Percentiles rank a stretch among this genome's conserved stretches.
Conservation (phyloP, 371 early-diverging fungal species). For the Mortierella sp. region DNA sequence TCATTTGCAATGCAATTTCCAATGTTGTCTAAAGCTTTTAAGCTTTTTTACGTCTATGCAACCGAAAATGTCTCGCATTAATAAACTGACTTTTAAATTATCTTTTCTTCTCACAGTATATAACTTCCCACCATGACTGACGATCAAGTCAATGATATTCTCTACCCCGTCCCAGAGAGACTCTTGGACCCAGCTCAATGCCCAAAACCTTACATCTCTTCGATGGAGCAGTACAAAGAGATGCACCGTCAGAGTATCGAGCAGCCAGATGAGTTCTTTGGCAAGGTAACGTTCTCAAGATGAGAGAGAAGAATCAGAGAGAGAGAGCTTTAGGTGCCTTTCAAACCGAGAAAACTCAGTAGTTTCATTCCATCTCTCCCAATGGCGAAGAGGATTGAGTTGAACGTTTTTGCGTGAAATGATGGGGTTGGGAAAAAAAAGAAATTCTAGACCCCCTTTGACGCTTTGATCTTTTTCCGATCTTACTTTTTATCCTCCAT, state of each 20-base stretch:
- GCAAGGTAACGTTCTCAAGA: conserved; percentile 68
- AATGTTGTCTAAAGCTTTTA: neutral
- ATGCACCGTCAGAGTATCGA: conserved; percentile 85
- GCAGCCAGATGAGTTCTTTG: conserved; percentile 88
- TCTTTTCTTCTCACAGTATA: neutral
- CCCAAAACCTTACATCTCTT: conserved; percentile 78
- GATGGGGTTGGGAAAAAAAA: neutral
- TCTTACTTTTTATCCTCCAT: too few species aligned
- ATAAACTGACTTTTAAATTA: neutral
- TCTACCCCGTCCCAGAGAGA: conserved; percentile 69
- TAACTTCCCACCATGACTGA: conserved; percentile 5
- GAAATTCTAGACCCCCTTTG: neutral
- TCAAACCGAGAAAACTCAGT: neutral
- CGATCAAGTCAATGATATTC: conserved; percentile 15
- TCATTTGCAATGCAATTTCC: neutral
- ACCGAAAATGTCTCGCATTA: neutral
- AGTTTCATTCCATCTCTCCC: neutral
- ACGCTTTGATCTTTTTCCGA: neutral
- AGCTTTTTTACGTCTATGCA: neutral
- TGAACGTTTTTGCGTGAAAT: neutral
- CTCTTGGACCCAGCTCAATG: conserved; percentile 60
- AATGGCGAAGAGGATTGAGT: neutral
- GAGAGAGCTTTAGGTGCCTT: neutral
- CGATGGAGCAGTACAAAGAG: conserved; percentile 81
- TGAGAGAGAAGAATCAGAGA: neutral